Evolutionary conservation across 192 early-diverging fungal species (phyloP), one percentile per base, ranked within the genome.

Genomic region (Coemansia sp.): DNA sequence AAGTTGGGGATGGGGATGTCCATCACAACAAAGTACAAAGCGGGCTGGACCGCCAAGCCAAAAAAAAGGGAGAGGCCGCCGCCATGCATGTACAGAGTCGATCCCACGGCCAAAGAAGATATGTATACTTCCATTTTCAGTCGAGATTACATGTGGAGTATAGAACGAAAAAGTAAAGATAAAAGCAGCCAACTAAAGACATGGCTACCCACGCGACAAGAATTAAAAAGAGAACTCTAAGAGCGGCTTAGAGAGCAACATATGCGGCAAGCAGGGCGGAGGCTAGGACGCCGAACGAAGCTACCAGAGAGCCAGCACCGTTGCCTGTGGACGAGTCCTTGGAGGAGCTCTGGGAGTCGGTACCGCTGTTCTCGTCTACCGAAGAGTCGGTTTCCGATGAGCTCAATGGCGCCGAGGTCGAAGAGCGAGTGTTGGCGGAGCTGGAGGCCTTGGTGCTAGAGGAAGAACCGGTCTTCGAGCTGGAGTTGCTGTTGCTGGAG

Each of bases 261-360:
- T 61, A 65, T 15, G 71, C 58, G n/a, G 68, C 75, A 37, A 76
- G 41, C 61, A 82, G 74, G 11, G 75, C 75, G 25, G 79, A 59
- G 32, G 65, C 44, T 14, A 69, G 53, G 62, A 69, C 63, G 25
- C 69, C 69, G 51, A 75, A 23, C 64, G 80, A 75, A 2, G 65
- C 76, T 12, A 36, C 45, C 59, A 72, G 57, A 29, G 63, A 39
- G 59, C 66, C 63, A 27, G 64, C 69, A 44, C 64, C 51, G 73
- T 70, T 74, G 66, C 66, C 42, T 15, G 41, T 51, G 34, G 59
- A 27, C 14, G 29, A 45, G 37, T 12, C 29, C 2, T 34, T 45
- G 25, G 57, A 39, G 11, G 62, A 51, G 55, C 62, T 64, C 17
- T 44, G 50, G 32, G 69, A 53, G 51, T 53, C 31, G 14, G 15